phyloP scores from a whole-genome alignment of 2,329 filamentous ascomycete species.

The Ophiocordyceps sinensis region DNA sequence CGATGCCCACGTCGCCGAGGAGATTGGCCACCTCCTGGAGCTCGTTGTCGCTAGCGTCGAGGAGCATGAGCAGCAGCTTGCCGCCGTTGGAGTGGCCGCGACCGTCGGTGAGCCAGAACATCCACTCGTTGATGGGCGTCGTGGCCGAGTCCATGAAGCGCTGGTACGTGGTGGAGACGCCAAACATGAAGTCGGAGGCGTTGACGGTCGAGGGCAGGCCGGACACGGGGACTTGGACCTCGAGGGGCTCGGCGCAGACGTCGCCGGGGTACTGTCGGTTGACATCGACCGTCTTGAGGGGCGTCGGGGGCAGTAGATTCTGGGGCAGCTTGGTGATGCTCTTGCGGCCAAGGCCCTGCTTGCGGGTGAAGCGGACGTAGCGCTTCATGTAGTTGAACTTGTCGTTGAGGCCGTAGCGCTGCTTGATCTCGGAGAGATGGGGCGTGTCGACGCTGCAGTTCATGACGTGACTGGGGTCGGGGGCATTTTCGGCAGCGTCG shows the following conservation, averaged over 20 bases:
- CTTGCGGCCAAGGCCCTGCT: conserved; percentile 31
- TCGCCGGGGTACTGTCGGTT: conserved; percentile 25
- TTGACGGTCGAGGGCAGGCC: conserved; percentile 35
- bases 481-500: conserved; percentile 6
- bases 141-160: conserved; percentile 36
- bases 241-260: conserved; percentile 32
- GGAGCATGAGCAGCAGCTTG: conserved; percentile 37
- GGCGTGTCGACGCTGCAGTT: conserved; percentile 35
- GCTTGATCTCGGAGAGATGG: conserved; percentile 28
- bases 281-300: conserved; percentile 32
- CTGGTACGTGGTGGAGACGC: conserved; percentile 42
- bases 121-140: conserved; percentile 42
- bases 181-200: conserved; percentile 42
- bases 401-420: conserved; percentile 31
- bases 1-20: conserved; percentile 34
- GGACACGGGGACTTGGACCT: conserved; percentile 35
- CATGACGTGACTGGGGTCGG: conserved; percentile 18
- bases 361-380: conserved; percentile 35
- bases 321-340: conserved; percentile 35
- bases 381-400: conserved; percentile 41
- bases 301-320: conserved; percentile 28
- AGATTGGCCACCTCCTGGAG: conserved; percentile 32
- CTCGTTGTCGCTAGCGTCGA: conserved; percentile 36
- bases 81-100: conserved; percentile 40
- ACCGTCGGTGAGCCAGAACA: conserved; percentile 44